These are phyloP conservation scores for Aspergillus ostianus DNA, from an alignment of 495 filamentous ascomycete species.

Conservation along the genomic window DNA sequence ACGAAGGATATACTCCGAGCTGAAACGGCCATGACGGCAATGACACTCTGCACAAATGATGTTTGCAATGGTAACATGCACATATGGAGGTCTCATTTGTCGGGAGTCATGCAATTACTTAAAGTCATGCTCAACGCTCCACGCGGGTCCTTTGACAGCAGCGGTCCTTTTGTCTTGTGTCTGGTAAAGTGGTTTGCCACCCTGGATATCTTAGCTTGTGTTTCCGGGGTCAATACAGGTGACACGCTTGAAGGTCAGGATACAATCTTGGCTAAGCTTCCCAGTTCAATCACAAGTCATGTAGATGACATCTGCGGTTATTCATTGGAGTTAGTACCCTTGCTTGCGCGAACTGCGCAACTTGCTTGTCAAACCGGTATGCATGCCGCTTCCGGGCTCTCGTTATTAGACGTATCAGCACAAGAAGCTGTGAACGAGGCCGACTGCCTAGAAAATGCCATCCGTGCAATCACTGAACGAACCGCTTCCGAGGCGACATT, in stretches of 20 bases:
- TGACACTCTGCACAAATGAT: conserved; percentile 37
- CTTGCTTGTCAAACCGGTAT: conserved; percentile 10
- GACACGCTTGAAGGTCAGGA: conserved; percentile 4
- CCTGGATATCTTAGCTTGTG: conserved; percentile 27
- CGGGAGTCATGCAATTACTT: conserved; percentile 26
- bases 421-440: conserved; percentile 4
- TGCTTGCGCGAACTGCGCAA: conserved; percentile 20
- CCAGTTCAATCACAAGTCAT: not conserved
- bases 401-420: not conserved
- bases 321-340: conserved; percentile 27
- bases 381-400: not conserved
- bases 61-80: conserved; percentile 37
- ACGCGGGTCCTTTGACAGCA: not conserved
- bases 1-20: conserved; percentile 14
- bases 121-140: conserved; percentile 15
- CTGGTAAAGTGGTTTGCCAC: conserved; percentile 35
- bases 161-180: conserved; percentile 20
- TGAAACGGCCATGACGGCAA: conserved; percentile 30
- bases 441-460: conserved; percentile 16
- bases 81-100: conserved; percentile 29
- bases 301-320: conserved; percentile 37
- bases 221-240: conserved; percentile 20
- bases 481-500: conserved; percentile 5
- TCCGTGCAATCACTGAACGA: conserved; percentile 16
- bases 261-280: conserved; percentile 8